Evolutionary conservation across 768 basidiomycete species (phyloP).

Genomic region (Leccinum disarticulatum): DNA sequence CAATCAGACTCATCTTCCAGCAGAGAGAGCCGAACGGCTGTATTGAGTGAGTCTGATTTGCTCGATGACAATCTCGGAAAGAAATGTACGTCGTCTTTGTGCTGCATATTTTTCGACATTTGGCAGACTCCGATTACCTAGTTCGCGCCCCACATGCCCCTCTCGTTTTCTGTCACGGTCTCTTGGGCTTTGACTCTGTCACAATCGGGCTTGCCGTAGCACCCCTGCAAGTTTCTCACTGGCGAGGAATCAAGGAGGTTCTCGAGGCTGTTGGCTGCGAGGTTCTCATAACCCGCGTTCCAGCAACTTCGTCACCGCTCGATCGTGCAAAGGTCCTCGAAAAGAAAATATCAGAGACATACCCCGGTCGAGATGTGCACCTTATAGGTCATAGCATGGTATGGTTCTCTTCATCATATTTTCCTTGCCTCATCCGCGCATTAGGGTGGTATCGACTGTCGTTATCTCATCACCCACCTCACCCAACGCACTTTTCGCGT

Average conservation of each 20-base stretch:
- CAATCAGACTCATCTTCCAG: conserved; percentile 38
- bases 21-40: conserved; percentile 43
- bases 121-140: conserved; percentile 28
- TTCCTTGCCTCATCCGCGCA: conserved; percentile 15
- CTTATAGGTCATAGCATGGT: conserved; percentile 86
- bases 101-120: conserved; percentile 1
- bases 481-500: conserved; percentile 75
- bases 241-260: conserved; percentile 95
- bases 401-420: conserved; percentile 6
- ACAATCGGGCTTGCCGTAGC: conserved; percentile 75
- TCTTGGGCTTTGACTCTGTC: conserved; percentile 86
- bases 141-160: conserved; percentile 81
- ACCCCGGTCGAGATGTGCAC: conserved; percentile 83
- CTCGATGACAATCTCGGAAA: conserved; percentile 40
- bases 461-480: conserved; percentile 84
- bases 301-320: conserved; percentile 84
- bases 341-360: conserved; percentile 72
- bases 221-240: conserved; percentile 86
- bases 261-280: conserved; percentile 86
- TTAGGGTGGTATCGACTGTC: conserved; percentile 91
- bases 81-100: conserved; percentile 55
- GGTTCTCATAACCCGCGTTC: conserved; percentile 91
- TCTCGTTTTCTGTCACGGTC: conserved; percentile 92
- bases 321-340: conserved; percentile 92
- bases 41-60: conserved; percentile 52